Evolutionary conservation across 148 eudicot genomes (phyloP).

Genomic region (Agrostemma githago): DNA sequence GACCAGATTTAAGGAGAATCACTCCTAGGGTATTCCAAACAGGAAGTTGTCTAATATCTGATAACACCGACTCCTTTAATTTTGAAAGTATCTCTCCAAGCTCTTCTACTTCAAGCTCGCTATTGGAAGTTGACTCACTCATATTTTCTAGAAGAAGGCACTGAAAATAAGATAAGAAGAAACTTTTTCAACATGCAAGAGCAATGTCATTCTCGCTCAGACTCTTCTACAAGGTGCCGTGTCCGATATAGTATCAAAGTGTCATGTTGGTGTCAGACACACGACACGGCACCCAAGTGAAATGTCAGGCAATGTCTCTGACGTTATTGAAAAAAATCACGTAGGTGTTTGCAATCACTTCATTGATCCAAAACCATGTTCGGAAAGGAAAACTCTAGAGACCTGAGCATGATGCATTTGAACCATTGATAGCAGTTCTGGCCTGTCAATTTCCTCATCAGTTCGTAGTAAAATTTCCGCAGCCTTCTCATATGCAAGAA

Average conservation of each 20-base stretch:
- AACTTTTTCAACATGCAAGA: constrained; percentile 6
- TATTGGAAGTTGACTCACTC: constrained; percentile 54
- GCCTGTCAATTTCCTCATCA: constrained; percentile 89
- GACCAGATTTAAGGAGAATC: constrained; percentile 76
- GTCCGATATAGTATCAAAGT: too few species aligned
- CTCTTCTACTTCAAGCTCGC: constrained; percentile 71
- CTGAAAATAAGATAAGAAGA: constrained; percentile 33
- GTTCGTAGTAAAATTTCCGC: constrained; percentile 78
- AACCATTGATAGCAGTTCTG: constrained; percentile 81
- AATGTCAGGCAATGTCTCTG: too few species aligned
- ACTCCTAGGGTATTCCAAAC: constrained; percentile 94
- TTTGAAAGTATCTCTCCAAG: constrained; percentile 67
- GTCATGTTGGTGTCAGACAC: too few species aligned
- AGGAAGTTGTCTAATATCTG: constrained; percentile 83
- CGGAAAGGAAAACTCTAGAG: background rate
- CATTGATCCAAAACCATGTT: background rate
- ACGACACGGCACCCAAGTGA: too few species aligned
- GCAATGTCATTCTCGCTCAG: background rate
- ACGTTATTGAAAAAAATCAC: background rate
- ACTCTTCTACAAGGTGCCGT: too few species aligned
- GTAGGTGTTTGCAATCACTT: background rate
- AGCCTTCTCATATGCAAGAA: constrained; percentile 81
- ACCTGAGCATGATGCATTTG: constrained; percentile 99
- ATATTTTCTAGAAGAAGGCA: constrained; percentile 82
- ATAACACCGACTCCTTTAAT: constrained; percentile 65